Evolutionary conservation across 805 yeast species (phyloP).

Genomic region (Ogataea thermomethanolica): DNA sequence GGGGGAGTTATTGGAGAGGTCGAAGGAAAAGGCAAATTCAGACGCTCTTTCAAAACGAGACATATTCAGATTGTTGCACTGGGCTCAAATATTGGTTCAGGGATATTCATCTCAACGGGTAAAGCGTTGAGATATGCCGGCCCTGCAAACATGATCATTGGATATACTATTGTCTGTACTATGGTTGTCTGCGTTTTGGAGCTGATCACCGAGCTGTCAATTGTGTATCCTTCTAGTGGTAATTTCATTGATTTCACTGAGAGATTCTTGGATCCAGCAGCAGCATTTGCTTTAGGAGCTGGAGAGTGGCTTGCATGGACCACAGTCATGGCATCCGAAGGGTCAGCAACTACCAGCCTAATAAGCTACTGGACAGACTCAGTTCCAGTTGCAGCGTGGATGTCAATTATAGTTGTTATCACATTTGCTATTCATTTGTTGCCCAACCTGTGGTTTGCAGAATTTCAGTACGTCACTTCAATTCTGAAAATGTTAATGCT

Average conservation of each 20-base stretch:
- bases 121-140: slow-evolving; percentile 11
- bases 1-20: slow-evolving; percentile 11
- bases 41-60: slow-evolving; percentile 12
- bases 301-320: slow-evolving; percentile 16
- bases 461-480: slow-evolving; percentile 10
- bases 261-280: slow-evolving; percentile 12
- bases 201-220: slow-evolving; percentile 12
- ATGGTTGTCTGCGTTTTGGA: slow-evolving; percentile 13
- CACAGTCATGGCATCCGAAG: slow-evolving; percentile 14
- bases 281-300: slow-evolving; percentile 12
- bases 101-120: slow-evolving; percentile 12
- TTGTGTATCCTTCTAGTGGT: slow-evolving; percentile 13
- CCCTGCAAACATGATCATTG: slow-evolving; percentile 14
- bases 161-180: slow-evolving; percentile 11
- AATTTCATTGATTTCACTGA: slow-evolving; percentile 13
- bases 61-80: slow-evolving; percentile 11
- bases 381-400: slow-evolving; percentile 13
- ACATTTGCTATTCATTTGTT: slow-evolving; percentile 11
- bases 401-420: slow-evolving; percentile 11
- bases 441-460: slow-evolving; percentile 13
- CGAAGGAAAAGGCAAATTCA: slow-evolving; percentile 8
- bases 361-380: slow-evolving; percentile 13
- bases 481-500: slow-evolving; percentile 10
- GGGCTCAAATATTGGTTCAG: slow-evolving; percentile 12
- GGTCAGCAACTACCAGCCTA: slow-evolving; percentile 11